Base-by-base conservation (phyloP, 305 asterid species). In the Plantago coronopus region DNA sequence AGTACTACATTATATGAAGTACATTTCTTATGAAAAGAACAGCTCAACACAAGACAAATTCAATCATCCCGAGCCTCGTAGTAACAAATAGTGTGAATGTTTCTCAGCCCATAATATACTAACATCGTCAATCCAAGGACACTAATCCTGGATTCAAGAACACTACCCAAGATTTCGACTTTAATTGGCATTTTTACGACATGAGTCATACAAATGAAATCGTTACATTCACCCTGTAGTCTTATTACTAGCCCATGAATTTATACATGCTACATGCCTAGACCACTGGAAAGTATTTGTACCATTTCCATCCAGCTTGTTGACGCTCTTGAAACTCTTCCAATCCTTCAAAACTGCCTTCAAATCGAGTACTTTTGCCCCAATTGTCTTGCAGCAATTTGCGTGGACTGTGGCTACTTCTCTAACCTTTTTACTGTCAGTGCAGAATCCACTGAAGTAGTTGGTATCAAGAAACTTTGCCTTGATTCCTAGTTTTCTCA, bases 391-490 rank as follows among this genome's bases (percentile, higher is more conserved):
- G 54, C 96, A 88, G 45, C 96, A 85, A 57, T 85, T 88, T 27
- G 96, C 91, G n/a, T 85, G 96, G 46, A 88, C 81, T 0, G 91
- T 88, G 5, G 57, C 62, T 29, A 83, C 95, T 0, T 6, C 34
- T 7, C 48, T 23, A 2, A 74, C 67, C 25, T 79, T 74, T 40
- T 43, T 56, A 14, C 79, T 82, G 14, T 80, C 67, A 0, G 40
- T 59, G 65, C 95, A 87, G 46, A 87, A 84, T 1, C 93, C 93
- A 54, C 88, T 72, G 18, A 87, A 84, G 42, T 77, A 70, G 0
- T 64, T 23, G 0, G 81, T 84, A 58, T 84, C 79, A 21, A 84
- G 71, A 50, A 74, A 80, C 59, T 34, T 65, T 2, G 70, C 53
- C 6, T 17, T 63, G 0, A 84, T 18, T 9, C 69, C 71, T n/a